These are phyloP conservation scores for Zasmidium citrigriseum DNA, from an alignment of 2,329 filamentous ascomycete genomes.

Conservation along the genomic window DNA sequence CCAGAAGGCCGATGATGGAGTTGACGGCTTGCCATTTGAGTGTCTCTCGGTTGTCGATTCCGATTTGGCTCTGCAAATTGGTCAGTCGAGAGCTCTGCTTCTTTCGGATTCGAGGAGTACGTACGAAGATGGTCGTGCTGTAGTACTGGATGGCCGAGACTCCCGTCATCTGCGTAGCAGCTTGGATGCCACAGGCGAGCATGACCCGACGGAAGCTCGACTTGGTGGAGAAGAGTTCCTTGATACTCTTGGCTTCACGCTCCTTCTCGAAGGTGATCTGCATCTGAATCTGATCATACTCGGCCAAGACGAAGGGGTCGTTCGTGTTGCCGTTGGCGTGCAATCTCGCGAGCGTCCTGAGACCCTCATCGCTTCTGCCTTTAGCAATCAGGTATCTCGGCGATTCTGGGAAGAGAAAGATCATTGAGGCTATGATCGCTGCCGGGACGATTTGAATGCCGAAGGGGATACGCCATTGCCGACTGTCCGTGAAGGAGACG, in stretches of 20 bases:
- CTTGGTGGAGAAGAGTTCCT: constrained; percentile 27
- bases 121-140: constrained; percentile 28
- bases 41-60: constrained; percentile 15
- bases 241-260: constrained; percentile 13
- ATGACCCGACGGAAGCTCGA: constrained; percentile 29
- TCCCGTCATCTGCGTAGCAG: constrained; percentile 33
- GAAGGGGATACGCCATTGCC: constrained; percentile 47
- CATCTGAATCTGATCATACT: constrained; percentile 26
- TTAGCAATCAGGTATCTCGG: constrained; percentile 29
- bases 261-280: constrained; percentile 14
- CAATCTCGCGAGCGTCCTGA: constrained; percentile 26
- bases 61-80: constrained; percentile 23
- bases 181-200: constrained; percentile 29
- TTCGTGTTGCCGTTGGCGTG: constrained; percentile 27
- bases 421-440: constrained; percentile 40
- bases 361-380: constrained; percentile 27
- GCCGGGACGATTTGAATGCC: constrained; percentile 45
- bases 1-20: constrained; percentile 25
- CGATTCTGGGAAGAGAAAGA: constrained; percentile 35
- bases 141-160: constrained; percentile 35
- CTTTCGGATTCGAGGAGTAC: too few species aligned
- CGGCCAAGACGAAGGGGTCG: constrained; percentile 26
- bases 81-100: too few species aligned
- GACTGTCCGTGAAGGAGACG: constrained; percentile 27
- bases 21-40: constrained; percentile 20